Conservation (phyloP, 164 flowering plant species). For the Cinnamomum chago region DNA sequence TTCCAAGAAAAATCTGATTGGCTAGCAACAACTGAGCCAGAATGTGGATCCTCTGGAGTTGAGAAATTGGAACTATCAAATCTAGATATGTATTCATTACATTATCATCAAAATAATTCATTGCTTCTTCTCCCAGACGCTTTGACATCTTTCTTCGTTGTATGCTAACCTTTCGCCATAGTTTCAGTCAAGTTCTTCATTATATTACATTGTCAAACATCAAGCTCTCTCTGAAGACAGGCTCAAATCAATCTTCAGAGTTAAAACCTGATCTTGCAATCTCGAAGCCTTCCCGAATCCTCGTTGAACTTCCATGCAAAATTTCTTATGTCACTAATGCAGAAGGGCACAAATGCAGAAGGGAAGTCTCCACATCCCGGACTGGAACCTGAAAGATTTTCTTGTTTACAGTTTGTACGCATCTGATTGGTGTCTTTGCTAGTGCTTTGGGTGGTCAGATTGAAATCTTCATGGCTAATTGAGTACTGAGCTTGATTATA, state of each 20-base stretch:
- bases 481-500: slow-evolving; percentile 15
- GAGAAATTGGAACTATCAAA: slow-evolving; percentile 92
- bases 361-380: slow-evolving; percentile 12
- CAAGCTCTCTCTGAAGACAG: slow-evolving; percentile 29
- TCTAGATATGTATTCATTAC: slow-evolving; percentile 67
- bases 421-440: background rate
- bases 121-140: slow-evolving; percentile 69
- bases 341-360: slow-evolving; percentile 36
- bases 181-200: too few relatives aligned
- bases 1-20: slow-evolving; percentile 16
- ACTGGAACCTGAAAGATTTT: slow-evolving; percentile 4
- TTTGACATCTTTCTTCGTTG: slow-evolving; percentile 73
- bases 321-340: slow-evolving; percentile 32
- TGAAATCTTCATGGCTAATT: slow-evolving; percentile 11
- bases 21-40: slow-evolving; percentile 19
- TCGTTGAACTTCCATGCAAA: slow-evolving; percentile 40
- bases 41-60: slow-evolving; percentile 59
- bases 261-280: slow-evolving; percentile 22
- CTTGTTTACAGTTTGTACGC: slow-evolving; percentile 1
- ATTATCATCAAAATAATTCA: slow-evolving; percentile 91
- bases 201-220: slow-evolving; percentile 45
- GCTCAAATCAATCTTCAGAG: slow-evolving; percentile 28
- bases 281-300: slow-evolving; percentile 9
- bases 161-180: slow-evolving; percentile 53
- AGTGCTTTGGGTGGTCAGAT: slow-evolving; percentile 22